These are phyloP conservation scores for Pterocarpus santalinus DNA, from an alignment of 306 rosid genomes.

Conservation along the genomic window DNA sequence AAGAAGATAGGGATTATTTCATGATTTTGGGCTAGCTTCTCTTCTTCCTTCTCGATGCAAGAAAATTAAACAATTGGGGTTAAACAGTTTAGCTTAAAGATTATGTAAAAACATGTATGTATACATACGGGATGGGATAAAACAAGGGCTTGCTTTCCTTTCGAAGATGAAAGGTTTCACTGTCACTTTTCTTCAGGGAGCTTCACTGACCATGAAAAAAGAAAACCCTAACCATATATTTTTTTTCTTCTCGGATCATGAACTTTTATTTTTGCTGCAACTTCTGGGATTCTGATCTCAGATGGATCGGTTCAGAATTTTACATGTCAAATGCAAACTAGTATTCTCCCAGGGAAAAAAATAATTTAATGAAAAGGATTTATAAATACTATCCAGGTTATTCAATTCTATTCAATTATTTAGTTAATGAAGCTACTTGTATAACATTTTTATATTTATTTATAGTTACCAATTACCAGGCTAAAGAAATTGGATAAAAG, in stretches of 20 bases:
- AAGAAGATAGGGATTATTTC: slow-evolving; percentile 46
- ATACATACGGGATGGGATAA: background rate
- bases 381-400: background rate
- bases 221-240: slow-evolving; percentile 51
- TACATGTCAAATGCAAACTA: slow-evolving; percentile 41
- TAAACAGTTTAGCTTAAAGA: no score
- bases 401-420: slow-evolving; percentile 10
- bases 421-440: background rate
- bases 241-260: slow-evolving; percentile 11
- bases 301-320: slow-evolving; percentile 53
- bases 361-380: slow-evolving; percentile 12
- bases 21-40: background rate
- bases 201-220: background rate
- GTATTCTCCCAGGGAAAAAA: slow-evolving; percentile 36
- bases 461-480: no score
- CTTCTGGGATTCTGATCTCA: slow-evolving; percentile 49
- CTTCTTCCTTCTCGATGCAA: no score
- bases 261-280: slow-evolving; percentile 25
- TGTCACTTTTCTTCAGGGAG: slow-evolving; percentile 23
- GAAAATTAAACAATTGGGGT: no score
- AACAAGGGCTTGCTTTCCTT: slow-evolving; percentile 12
- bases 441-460: background rate
- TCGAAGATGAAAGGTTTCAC: slow-evolving; percentile 13
- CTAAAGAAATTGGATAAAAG: background rate
- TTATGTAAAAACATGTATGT: background rate